Base-by-base conservation (phyloP, 129 eudicot species). In the sunflower (Helianthus annuus) region DNA sequence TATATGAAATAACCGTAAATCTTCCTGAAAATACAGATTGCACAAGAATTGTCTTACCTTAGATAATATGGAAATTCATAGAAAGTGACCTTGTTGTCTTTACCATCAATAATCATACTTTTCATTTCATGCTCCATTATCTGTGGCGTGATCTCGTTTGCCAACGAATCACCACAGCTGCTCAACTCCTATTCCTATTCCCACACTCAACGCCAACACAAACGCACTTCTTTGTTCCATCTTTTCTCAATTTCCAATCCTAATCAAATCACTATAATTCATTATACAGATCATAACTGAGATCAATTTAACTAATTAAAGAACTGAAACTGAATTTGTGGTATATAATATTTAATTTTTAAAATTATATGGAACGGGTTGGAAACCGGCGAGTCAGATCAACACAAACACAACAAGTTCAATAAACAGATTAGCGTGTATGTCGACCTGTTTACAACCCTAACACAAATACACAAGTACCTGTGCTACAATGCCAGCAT, bases 401-500 rank as follows among this genome's bases (percentile, higher is more conserved):
- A 58, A 58, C 17, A 11, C 16, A 58, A 58, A 29, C 64, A 27
- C 64, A 58, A 12, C 15, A n/a, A 11, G 16, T 58, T 10, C 16
- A 58, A 58, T 29, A 58, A 58, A 58, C 10, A 7, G 6, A 10
- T 58, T 27, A 27, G 32, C 32, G 32, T 2, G 32, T 27, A 2
- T 27, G 32, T 27, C 3, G 2, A 27, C 32, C 32, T 27, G 2
- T 27, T 27, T 27, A 27, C 3, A 2, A 27, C 32, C 32, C 32
- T 19, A 19, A 19, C 22, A 19, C 22, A 19, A 19, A 19, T 19
- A 19, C 32, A 27, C 32, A 68, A 58, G 48, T 68, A 92, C 98
- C 98, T 92, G 98, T n/a, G 95, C 96, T 19, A 92, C 98, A 71
- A 86, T 89, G 76, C 98, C 98, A 68, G 91, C 75, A 87, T 92